Evolutionary conservation across 306 rosid genomes (phyloP), one percentile per base, ranked within the genome.

Genomic region (Cicer yamashitae): DNA sequence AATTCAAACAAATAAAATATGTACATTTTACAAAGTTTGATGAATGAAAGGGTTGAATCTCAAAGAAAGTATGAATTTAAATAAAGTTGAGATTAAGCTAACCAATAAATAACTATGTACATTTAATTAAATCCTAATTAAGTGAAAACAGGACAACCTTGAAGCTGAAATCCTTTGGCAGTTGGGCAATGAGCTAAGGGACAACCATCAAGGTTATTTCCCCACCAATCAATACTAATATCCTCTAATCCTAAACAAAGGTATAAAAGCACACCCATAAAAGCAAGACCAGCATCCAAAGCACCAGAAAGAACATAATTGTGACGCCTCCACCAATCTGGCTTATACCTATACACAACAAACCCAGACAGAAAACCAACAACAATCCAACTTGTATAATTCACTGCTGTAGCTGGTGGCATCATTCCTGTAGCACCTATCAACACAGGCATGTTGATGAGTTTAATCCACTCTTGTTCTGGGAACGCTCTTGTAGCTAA

Each of bases 321-420:
- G 62, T 92, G 89, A 7, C 93, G 87, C 62, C 40, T 67, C 99
- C 99, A 92, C 97, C 93, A 90, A 0, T 90, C 83, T 0, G 93
- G 94, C 38, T 17, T 82, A 46, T 90, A 90, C 64, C 96, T 75
- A 57, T 90, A 90, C 65, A 70, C 89, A 37, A 94, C 89, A 43
- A 87, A 94, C 0, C 96, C 96, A 8, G 97, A 94, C 0, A 89
- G 40, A 11, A 94, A 91, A 0, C 96, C 99, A 2, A 64, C 84
- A 40, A 92, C 46, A 15, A 92, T 74, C 97, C 96, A 94, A 14
- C 91, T 88, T 0, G 87, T 90, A 83, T 84, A 91, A 69, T 94
- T 94, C 9, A 94, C 96, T 0, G 97, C 92, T 0, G 97, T 94
- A 0, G 99, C 96, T 0, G 97, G 99, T 0, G 97, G 97, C 97